A percentile compares a stretch with the other conserved stretches of the same genome.
These are phyloP conservation scores for Aspergillus luchuensis DNA, from an alignment of 2,329 filamentous ascomycete genomes.

Conservation along the genomic window DNA sequence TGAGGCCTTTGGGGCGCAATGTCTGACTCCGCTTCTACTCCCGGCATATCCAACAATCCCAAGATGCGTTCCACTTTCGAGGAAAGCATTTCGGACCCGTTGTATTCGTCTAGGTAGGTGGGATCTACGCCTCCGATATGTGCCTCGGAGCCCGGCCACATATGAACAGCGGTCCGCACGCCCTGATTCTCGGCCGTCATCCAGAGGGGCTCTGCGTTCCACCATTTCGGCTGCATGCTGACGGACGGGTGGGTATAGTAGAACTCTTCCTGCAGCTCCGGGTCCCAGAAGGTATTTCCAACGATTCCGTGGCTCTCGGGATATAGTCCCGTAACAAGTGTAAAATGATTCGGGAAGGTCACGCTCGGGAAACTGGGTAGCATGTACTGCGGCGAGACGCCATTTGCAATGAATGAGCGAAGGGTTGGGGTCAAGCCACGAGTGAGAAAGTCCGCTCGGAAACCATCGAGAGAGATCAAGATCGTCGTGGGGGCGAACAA, in stretches of 20 bases:
- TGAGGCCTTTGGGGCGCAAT: conserved; percentile 70
- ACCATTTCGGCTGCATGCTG: conserved; percentile 88
- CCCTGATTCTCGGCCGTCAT: conserved; percentile 83
- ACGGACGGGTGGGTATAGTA: conserved; percentile 76
- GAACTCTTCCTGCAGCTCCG: conserved; percentile 73
- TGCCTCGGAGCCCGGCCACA: conserved; percentile 98
- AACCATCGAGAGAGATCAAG: conserved; percentile 90
- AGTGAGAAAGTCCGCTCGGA: conserved; percentile 88
- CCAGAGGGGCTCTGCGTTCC: conserved; percentile 93
- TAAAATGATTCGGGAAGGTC: conserved; percentile 96
- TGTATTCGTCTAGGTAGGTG: conserved; percentile 80
- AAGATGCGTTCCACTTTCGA: conserved; percentile 79
- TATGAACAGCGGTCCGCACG: conserved; percentile 81
- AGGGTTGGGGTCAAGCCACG: conserved; percentile 81
- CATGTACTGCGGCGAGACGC: conserved; percentile 91
- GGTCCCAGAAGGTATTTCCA: conserved; percentile 94
- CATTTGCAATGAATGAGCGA: conserved; percentile 74
- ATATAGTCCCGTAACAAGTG: conserved; percentile 85
- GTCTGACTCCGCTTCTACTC: conserved; percentile 60
- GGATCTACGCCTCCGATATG: conserved; percentile 75
- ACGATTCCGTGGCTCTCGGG: conserved; percentile 92
- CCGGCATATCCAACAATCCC: conserved; percentile 80
- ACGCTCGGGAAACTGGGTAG: conserved; percentile 91
- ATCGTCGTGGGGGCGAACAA: conserved; percentile 90
- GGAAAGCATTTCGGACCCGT: conserved; percentile 71